Percentiles rank a stretch among this genome's conserved stretches.
Conservation (phyloP, 495 filamentous ascomycete genomes). For the Neurospora tetraspora region DNA sequence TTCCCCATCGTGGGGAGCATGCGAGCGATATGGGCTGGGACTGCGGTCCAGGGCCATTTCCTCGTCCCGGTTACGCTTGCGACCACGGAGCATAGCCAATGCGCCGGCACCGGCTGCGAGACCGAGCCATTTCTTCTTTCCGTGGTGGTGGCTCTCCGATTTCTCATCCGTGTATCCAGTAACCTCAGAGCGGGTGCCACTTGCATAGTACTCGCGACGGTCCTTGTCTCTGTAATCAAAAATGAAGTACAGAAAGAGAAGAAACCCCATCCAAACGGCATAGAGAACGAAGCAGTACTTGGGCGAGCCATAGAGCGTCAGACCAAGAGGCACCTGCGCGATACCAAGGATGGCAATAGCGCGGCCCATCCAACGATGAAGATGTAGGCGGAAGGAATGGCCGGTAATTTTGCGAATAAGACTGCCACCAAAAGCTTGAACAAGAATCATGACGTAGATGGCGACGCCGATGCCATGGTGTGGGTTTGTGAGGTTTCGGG, state of each 20-base stretch:
- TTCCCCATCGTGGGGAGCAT: constrained; percentile 23
- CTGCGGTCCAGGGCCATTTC: constrained; percentile 26
- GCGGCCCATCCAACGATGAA: constrained; percentile 85
- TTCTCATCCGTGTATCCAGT: constrained; percentile 19
- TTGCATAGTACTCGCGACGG: constrained; percentile 3
- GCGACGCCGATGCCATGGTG: constrained; percentile 91
- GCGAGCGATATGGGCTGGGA: constrained; percentile 19
- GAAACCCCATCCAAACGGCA: constrained; percentile 56
- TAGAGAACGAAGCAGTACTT: constrained; percentile 76
- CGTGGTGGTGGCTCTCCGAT: constrained; percentile 16
- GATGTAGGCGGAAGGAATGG: constrained; percentile 59
- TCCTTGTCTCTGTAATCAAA: constrained; percentile 55
- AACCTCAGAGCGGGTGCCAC: constrained; percentile 1
- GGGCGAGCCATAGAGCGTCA: constrained; percentile 89
- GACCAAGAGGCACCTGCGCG: constrained; percentile 76
- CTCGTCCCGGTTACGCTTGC: constrained; percentile 29
- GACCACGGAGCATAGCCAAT: constrained; percentile 41
- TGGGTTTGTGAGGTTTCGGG: constrained; percentile 77
- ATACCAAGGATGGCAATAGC: constrained; percentile 68
- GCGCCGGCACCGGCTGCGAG: constrained; percentile 52
- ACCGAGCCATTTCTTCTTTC: constrained; percentile 39
- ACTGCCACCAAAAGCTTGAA: constrained; percentile 71
- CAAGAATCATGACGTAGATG: constrained; percentile 73
- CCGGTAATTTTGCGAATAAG: constrained; percentile 50
- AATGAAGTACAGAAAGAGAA: constrained; percentile 62